phyloP scores from a whole-genome alignment of 129 eudicot species.

The Apium graveolens region DNA sequence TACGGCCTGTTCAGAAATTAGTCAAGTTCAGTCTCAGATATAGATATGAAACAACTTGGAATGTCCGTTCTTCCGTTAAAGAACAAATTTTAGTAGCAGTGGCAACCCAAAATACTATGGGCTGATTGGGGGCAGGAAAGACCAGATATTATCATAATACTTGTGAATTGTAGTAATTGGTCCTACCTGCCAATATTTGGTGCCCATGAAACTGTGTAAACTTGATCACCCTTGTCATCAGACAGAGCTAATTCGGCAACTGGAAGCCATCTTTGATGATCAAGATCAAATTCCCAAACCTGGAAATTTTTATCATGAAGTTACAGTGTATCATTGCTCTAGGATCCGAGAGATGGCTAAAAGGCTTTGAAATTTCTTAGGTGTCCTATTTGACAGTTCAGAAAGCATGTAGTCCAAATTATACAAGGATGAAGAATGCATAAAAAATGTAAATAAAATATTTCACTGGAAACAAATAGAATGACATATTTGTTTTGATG shows the following conservation, averaged over 20 bases:
- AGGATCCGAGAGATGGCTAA: not conserved
- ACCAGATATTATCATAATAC: not conserved
- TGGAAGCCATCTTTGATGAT: constrained; percentile 99
- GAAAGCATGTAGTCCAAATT: no score
- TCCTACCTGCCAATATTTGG: constrained; percentile 87
- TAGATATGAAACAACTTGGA: not conserved
- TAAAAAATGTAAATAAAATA: not conserved
- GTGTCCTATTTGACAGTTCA: not conserved
- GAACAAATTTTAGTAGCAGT: not conserved
- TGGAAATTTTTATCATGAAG: constrained; percentile 20
- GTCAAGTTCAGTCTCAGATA: not conserved
- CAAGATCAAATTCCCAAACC: constrained; percentile 98
- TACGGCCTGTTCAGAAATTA: constrained; percentile 47
- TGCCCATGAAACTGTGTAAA: constrained; percentile 80
- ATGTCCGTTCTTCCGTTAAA: not conserved
- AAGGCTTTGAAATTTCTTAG: not conserved
- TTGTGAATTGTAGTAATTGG: not conserved
- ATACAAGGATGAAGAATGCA: not conserved
- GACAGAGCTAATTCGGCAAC: constrained; percentile 87
- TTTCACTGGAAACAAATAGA: no score
- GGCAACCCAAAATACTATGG: not conserved
- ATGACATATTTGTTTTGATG: no score
- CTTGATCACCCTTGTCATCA: constrained; percentile 58
- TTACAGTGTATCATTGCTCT: not conserved
- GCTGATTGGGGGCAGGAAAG: not conserved